A percentile compares a stretch with the other conserved stretches of the same genome.
phyloP scores from a whole-genome alignment of 2,329 filamentous ascomycete species.

The Diplodia mutila region DNA sequence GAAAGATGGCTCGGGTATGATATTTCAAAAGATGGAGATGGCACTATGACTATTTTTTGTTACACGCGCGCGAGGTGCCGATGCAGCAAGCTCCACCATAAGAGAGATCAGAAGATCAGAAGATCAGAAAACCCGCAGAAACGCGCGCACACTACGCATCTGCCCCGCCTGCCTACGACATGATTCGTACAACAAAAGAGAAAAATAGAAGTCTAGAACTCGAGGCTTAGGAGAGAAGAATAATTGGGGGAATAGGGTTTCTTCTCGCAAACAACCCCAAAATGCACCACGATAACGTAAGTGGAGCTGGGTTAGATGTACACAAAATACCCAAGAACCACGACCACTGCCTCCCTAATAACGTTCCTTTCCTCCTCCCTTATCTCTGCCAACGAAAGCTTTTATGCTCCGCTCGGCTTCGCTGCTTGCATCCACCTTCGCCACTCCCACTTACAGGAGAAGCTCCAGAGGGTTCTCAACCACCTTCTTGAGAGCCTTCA shows the following conservation, averaged over 20 bases:
- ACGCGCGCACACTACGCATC: background rate
- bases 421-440: slow-evolving; percentile 3
- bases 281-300: slow-evolving; percentile 11
- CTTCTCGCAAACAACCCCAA: background rate
- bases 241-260: slow-evolving; percentile 16
- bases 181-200: slow-evolving; percentile 3
- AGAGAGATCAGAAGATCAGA: background rate
- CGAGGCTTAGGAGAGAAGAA: slow-evolving; percentile 5
- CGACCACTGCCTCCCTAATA: slow-evolving; percentile 5
- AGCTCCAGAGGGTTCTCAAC: slow-evolving; percentile 97
- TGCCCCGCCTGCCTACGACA: background rate
- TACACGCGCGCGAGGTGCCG: background rate
- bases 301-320: slow-evolving; percentile 23
- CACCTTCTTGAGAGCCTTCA: slow-evolving; percentile 95
- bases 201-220: slow-evolving; percentile 16
- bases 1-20: background rate
- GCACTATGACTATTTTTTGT: slow-evolving; percentile 17
- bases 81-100: slow-evolving; percentile 8
- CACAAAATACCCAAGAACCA: slow-evolving; percentile 22
- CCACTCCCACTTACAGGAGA: slow-evolving; percentile 66
- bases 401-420: slow-evolving; percentile 9
- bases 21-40: slow-evolving; percentile 3
- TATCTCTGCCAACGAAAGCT: background rate
- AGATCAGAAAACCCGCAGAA: background rate
- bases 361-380: background rate